Base-by-base conservation (phyloP, 2,329 filamentous ascomycete species). In the Aspergillus uvarum region DNA sequence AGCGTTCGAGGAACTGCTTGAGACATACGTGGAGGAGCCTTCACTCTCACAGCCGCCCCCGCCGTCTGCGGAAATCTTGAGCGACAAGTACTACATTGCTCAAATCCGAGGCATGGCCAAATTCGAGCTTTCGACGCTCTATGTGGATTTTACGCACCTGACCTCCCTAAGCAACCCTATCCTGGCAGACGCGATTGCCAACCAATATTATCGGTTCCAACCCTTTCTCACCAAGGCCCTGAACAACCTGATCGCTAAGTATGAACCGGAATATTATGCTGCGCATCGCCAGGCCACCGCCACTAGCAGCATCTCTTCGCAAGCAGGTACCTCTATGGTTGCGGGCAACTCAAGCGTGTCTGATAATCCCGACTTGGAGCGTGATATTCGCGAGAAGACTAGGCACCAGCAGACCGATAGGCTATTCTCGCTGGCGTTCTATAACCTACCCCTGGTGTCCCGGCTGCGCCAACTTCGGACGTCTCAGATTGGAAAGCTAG, bases 381-480 rank as follows among this genome's bases (percentile, higher is more conserved):
- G 77, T 35, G 71, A 87, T 47, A 85, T 87, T 29, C 72, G 69
- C 49, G 86, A 87, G 68, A 89, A 91, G 77, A 96, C 91, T 31
- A 87, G 89, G 58, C 92, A 96, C 74, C 93, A 97, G 76, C 93
- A 97, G 79, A 97, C 95, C 0, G 95, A 99, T 79, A 97, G 96
- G 81, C 83, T 99, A 42, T 98, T 99, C 76, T 87, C 92, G 4
- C 83, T 97, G 55, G 93, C 93, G 32, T 96, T 97, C 70, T 96
- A 96, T 81, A 96, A 97, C 72, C 81, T 97, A 29, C 91, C 93
- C 0, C 83, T 96, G 1, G 90, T 96, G 14, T 95, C 92, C 2
- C 85, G 93, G 65, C 86, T 97, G 59, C 90, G 93, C 61, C 89
- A 92, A 69, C 81, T 99, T 63, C 89, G 95, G 32, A 96, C 95